Conservation (phyloP, 495 filamentous ascomycete species). For the Penicillium lagena region DNA sequence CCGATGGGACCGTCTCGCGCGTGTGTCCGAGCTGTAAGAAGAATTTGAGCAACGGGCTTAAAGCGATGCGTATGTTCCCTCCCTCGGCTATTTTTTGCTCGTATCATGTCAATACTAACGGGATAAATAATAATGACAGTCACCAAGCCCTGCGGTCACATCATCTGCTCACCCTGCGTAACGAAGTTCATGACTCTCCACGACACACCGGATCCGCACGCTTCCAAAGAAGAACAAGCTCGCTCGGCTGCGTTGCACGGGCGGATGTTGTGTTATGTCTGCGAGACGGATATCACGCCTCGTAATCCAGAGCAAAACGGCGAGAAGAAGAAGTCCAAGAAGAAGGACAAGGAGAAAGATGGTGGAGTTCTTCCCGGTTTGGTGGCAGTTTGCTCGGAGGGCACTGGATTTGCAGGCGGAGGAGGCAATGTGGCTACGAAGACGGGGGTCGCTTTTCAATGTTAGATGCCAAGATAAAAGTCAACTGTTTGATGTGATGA, state of each 20-base stretch:
- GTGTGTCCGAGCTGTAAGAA: constrained; percentile 90
- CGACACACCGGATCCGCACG: constrained; percentile 58
- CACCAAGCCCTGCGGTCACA: constrained; percentile 89
- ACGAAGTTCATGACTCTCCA: constrained; percentile 76
- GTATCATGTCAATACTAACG: neutral
- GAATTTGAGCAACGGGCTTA: constrained; percentile 71
- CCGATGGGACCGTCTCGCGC: constrained; percentile 47
- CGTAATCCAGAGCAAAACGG: constrained; percentile 6
- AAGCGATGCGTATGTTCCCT: constrained; percentile 57
- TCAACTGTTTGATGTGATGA: neutral
- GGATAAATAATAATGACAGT: constrained; percentile 29
- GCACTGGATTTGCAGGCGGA: constrained; percentile 86
- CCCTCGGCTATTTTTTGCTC: too few species aligned
- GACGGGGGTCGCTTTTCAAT: constrained; percentile 77
- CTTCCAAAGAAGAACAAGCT: constrained; percentile 45
- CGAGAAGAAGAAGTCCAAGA: constrained; percentile 31
- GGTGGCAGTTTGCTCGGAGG: constrained; percentile 79
- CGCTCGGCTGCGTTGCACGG: constrained; percentile 29
- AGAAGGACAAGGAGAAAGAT: constrained; percentile 40
- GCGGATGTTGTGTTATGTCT: constrained; percentile 74
- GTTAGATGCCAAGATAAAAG: constrained; percentile 37
- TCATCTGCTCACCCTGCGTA: constrained; percentile 84
- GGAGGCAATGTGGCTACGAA: constrained; percentile 79
- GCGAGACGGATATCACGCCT: constrained; percentile 64
- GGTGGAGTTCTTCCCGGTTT: constrained; percentile 59